Base-by-base conservation (phyloP, 768 basidiomycete species). In the Boletus coccyginus region DNA sequence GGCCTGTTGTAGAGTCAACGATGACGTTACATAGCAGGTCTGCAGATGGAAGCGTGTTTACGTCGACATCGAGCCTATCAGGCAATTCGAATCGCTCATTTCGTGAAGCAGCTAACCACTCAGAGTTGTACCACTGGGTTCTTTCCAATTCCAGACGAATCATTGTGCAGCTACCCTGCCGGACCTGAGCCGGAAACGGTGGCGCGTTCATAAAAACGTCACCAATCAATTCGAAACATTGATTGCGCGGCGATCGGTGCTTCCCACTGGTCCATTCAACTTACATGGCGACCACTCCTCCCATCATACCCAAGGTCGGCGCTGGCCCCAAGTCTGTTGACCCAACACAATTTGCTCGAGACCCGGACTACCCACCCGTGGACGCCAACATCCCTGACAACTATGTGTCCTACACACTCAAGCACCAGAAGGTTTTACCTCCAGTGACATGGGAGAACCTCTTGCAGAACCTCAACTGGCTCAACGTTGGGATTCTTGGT, bases 351-450 rank as follows among this genome's bases (percentile, higher is more conserved):
- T 66, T 66, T 12, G 63, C 68, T 19, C 64, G 70, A 2, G 57
- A 71, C 49, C 66, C 70, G 7, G 71, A 68, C 0, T 60, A 69
- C 29, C 29, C 51, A 8, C 82, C 81, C 48, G 69, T 72, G 58
- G 85, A 86, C 69, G 68, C 80, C 63, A 78, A 83, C 66, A 84
- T 90, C 56, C 87, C 88, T 16, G 89, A 91, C 73, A 91, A 92
- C 77, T 92, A 92, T 65, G 90, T 92, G 68, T 75, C 84, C 24
- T 80, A 88, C 71, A 90, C 86, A 5, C 78, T 92, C 66, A 82
- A 81, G 62, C 85, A 81, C 35, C 78, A 81, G 56, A 88, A 87
- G 66, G 66, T 85, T 4, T 77, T 87, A 12, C 89, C 90, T 0
- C 88, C 88, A 1, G 74, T 92, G 60, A 75, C 78, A 5, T 83